Conservation (phyloP, 2,329 filamentous ascomycete genomes). For the Alternaria sp. region DNA sequence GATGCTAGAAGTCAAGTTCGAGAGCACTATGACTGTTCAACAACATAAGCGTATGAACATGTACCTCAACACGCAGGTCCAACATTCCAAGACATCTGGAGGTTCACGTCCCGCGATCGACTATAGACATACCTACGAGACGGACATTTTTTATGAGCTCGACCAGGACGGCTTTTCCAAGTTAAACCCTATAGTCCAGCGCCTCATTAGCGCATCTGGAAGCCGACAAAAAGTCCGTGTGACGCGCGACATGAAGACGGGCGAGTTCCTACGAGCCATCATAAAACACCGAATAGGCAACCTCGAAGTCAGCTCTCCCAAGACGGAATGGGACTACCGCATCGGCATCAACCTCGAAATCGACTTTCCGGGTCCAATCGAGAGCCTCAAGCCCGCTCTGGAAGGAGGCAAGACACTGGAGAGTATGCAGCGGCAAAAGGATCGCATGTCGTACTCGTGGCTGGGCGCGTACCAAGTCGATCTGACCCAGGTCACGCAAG, state of each 20-base stretch:
- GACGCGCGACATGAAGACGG: slow-evolving; percentile 77
- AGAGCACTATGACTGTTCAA: slow-evolving; percentile 91
- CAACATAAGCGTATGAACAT: slow-evolving; percentile 87
- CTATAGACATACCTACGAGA: slow-evolving; percentile 83
- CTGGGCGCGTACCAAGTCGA: slow-evolving; percentile 84
- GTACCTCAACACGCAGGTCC: slow-evolving; percentile 77
- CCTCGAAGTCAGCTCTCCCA: slow-evolving; percentile 84
- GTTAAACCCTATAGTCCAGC: slow-evolving; percentile 62
- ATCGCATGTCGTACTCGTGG: slow-evolving; percentile 90
- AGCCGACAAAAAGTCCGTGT: slow-evolving; percentile 56
- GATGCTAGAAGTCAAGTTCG: slow-evolving; percentile 63
- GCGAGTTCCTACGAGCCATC: slow-evolving; percentile 78
- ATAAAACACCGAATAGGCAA: slow-evolving; percentile 90
- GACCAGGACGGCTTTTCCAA: slow-evolving; percentile 60
- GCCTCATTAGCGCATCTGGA: slow-evolving; percentile 58
- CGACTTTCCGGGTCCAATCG: slow-evolving; percentile 73
- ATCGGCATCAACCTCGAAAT: slow-evolving; percentile 96
- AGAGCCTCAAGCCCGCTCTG: slow-evolving; percentile 57
- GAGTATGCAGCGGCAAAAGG: slow-evolving; percentile 75
- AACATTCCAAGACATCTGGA: slow-evolving; percentile 57
- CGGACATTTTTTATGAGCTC: slow-evolving; percentile 76
- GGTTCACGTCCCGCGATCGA: slow-evolving; percentile 68
- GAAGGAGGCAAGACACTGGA: slow-evolving; percentile 53
- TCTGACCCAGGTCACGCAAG: slow-evolving; percentile 81
- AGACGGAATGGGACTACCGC: slow-evolving; percentile 82